Evolutionary conservation across 2,329 filamentous ascomycete species (phyloP).

Genomic region (Pestalotiopsis fici): DNA sequence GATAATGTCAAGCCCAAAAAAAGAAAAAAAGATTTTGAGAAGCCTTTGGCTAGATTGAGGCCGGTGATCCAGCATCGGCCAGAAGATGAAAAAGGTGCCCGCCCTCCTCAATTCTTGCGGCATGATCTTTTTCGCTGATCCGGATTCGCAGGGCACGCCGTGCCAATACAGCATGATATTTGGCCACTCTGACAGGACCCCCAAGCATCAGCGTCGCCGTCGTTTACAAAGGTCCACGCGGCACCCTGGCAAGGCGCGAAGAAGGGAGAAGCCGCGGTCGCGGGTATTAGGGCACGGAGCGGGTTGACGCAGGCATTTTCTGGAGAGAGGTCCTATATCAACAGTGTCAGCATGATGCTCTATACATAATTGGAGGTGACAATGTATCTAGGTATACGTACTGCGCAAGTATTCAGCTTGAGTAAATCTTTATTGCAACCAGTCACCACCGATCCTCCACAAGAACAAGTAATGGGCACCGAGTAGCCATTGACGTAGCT

Average conservation of each 20-base stretch:
- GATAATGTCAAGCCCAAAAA: no score
- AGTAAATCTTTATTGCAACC: conserved; percentile 23
- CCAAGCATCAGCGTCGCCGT: conserved; percentile 18
- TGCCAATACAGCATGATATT: conserved; percentile 17
- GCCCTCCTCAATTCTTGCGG: neutral
- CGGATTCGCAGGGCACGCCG: conserved; percentile 14
- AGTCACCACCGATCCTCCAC: conserved; percentile 13
- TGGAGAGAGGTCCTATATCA: neutral
- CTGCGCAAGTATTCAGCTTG: conserved; percentile 13
- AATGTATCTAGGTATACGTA: conserved; percentile 4
- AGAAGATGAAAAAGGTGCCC: neutral
- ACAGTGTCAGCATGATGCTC: neutral
- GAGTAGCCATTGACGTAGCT: conserved; percentile 23
- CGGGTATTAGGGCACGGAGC: conserved; percentile 5
- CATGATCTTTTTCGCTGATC: conserved; percentile 7
- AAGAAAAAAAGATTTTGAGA: no score
- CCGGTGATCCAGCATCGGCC: neutral
- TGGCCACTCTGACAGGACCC: conserved; percentile 19
- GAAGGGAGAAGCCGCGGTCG: conserved; percentile 12
- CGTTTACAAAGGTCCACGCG: conserved; percentile 22
- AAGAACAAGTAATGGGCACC: conserved; percentile 20
- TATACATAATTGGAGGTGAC: neutral
- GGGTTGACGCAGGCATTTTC: conserved; percentile 21
- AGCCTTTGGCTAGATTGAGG: neutral
- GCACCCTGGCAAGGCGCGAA: conserved; percentile 21